A percentile compares a stretch with the other conserved stretches of the same genome.
Evolutionary conservation across 345 rosid species (phyloP).

Genomic region (Eucalyptus cladocalyx): DNA sequence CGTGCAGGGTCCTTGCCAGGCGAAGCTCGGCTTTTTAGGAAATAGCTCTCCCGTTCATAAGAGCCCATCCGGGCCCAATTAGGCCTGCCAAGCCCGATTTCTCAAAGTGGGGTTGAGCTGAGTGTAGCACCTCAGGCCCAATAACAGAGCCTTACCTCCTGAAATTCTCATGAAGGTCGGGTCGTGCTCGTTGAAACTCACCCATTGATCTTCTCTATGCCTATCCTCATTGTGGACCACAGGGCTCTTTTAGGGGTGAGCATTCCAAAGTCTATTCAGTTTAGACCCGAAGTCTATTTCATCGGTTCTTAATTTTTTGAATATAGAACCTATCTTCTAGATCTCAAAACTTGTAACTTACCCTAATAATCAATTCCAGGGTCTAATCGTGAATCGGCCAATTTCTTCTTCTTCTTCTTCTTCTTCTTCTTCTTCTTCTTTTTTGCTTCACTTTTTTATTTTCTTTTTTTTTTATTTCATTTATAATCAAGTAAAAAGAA

Average conservation of each 20-base stretch:
- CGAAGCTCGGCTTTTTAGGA: neutral
- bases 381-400: neutral
- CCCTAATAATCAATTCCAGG: accelerated
- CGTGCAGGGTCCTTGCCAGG: neutral
- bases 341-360: accelerated
- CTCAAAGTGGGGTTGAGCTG: neutral
- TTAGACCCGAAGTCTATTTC: accelerated
- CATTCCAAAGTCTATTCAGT: neutral
- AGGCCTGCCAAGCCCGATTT: neutral
- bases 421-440: too few species aligned
- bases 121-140: neutral
- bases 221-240: neutral
- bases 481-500: neutral
- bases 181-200: neutral
- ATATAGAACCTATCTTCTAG: accelerated
- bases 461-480: accelerated
- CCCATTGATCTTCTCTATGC: neutral
- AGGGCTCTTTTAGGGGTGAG: neutral
- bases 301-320: accelerated
- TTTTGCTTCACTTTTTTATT: too few species aligned
- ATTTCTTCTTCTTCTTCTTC: too few species aligned
- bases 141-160: neutral
- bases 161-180: neutral
- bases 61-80: neutral
- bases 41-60: neutral